Conservation (phyloP, 2,329 filamentous ascomycete genomes). For the Zymoseptoria brevis region DNA sequence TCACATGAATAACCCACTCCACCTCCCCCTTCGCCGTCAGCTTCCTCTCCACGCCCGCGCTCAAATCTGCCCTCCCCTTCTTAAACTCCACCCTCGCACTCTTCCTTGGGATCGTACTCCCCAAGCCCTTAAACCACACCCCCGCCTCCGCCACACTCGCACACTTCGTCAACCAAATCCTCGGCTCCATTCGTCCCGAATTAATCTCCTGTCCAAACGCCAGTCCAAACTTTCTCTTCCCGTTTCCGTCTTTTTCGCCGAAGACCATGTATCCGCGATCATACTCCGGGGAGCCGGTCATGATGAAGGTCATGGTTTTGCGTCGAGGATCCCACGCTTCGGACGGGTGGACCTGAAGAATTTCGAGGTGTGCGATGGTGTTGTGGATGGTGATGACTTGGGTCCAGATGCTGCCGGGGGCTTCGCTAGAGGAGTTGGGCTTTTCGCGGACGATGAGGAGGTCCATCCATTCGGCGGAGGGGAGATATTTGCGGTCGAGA, state of each 20-base stretch:
- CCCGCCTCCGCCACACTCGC: not conserved
- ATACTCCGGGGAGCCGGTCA: constrained; percentile 11
- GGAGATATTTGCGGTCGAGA: constrained; percentile 9
- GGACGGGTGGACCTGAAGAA: constrained; percentile 6
- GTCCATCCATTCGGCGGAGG: constrained; percentile 10
- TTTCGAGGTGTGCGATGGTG: constrained; percentile 4
- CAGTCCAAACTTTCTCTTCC: constrained; percentile 13
- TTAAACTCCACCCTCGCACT: constrained; percentile 12
- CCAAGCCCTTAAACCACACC: constrained; percentile 2
- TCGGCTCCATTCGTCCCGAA: constrained; percentile 9
- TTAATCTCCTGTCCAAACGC: constrained; percentile 10
- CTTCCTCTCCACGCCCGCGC: constrained; percentile 8
- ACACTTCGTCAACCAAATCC: constrained; percentile 9
- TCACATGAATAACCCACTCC: constrained; percentile 12
- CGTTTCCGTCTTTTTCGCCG: constrained; percentile 5
- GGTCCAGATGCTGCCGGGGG: constrained; percentile 10
- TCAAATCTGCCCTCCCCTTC: constrained; percentile 10
- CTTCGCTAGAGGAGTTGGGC: constrained; percentile 2
- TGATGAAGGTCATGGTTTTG: constrained; percentile 8
- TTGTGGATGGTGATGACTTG: constrained; percentile 16
- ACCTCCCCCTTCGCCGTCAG: constrained; percentile 6
- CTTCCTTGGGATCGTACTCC: not conserved
- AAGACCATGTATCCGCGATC: constrained; percentile 15
- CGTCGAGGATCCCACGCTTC: constrained; percentile 9
- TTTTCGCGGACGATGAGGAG: constrained; percentile 13